A percentile compares a stretch with the other conserved stretches of the same genome.
Conservation (phyloP, 2,329 filamentous ascomycete genomes). For the Rhynchosporium secalis region DNA sequence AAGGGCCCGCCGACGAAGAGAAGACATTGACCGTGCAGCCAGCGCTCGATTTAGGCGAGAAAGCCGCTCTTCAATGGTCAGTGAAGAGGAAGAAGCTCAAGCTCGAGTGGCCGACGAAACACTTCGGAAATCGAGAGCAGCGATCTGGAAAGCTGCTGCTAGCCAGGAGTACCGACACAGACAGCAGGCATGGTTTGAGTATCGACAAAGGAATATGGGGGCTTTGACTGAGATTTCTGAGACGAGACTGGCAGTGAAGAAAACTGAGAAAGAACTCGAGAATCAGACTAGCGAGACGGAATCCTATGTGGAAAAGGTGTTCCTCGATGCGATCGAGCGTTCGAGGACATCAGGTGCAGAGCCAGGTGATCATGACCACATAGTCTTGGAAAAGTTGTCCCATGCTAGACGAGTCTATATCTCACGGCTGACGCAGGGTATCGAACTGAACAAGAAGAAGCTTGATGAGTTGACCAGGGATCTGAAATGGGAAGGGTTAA, state of each 20-base stretch:
- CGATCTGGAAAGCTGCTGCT: slow-evolving; percentile 19
- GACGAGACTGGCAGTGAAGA: slow-evolving; percentile 6
- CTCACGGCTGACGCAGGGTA: background rate
- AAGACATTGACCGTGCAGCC: slow-evolving; percentile 23
- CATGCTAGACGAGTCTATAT: slow-evolving; percentile 20
- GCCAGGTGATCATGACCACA: slow-evolving; percentile 17
- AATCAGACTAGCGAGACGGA: slow-evolving; percentile 18
- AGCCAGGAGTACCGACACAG: slow-evolving; percentile 20
- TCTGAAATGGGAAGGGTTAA: slow-evolving; percentile 16
- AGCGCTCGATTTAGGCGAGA: slow-evolving; percentile 11
- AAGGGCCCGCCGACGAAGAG: slow-evolving; percentile 19
- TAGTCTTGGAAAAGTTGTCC: slow-evolving; percentile 21
- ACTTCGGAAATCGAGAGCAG: slow-evolving; percentile 6
- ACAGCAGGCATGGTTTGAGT: slow-evolving; percentile 20
- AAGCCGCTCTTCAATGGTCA: background rate
- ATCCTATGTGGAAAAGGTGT: slow-evolving; percentile 16
- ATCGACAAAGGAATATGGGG: slow-evolving; percentile 14
- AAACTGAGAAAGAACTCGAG: slow-evolving; percentile 20
- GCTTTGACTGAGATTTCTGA: slow-evolving; percentile 5
- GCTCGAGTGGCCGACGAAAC: slow-evolving; percentile 8
- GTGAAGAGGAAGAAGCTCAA: slow-evolving; percentile 12
- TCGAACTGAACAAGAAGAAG: slow-evolving; percentile 13
- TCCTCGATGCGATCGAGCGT: slow-evolving; percentile 23
- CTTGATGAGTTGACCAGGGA: slow-evolving; percentile 15
- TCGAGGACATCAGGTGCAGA: slow-evolving; percentile 16